Base-by-base conservation (phyloP, 805 yeast genomes). In the Ogataea haglerorum region DNA sequence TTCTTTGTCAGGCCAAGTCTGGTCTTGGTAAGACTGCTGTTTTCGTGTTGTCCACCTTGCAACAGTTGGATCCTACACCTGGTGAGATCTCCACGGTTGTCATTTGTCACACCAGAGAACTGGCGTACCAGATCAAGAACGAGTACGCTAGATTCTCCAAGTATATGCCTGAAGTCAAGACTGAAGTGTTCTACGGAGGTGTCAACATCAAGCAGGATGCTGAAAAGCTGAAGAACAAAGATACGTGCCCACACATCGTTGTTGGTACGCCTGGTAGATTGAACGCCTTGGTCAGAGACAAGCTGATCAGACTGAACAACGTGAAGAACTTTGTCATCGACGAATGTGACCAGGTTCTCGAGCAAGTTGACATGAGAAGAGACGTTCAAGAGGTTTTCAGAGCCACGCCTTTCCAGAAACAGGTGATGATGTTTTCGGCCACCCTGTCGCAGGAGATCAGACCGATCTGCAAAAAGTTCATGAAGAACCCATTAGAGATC, bases 21-120 rank as follows among this genome's bases (percentile, higher is more conserved):
- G 99, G 99, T 85, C 76, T 93, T 55, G 99, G 99, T 82, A 91
- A 91, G 68, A 91, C 99, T 45, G 99, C 99, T 33, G 98, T 91
- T 42, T 91, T 91, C 57, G 98, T 91, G 46, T 76, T 91, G 58
- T 86, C 96, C 18, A 91, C 99, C 48, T 76, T 91, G 63, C 98
- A 91, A 70, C 97, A 91, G 72, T 76, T 91, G 60, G 98, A 93
- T 61, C 98, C 99, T 33, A 88, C 91, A 53, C 88, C 95, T 47
- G 99, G 98, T 60, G 98, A 91, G 69, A 85, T 93, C 50, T 80
- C 96, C 40, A 91, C 95, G 41, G 74, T 93, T 59, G 98, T 91
- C 34, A 80, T 91, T 54, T 93, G 98, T 73, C 97, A 93, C 72
- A 95, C 99, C 47, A 88, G 99, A 76, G 99, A 91, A 73, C 77